Conservation (phyloP, 2,329 filamentous ascomycete genomes). For the Monosporascus sp. region DNA sequence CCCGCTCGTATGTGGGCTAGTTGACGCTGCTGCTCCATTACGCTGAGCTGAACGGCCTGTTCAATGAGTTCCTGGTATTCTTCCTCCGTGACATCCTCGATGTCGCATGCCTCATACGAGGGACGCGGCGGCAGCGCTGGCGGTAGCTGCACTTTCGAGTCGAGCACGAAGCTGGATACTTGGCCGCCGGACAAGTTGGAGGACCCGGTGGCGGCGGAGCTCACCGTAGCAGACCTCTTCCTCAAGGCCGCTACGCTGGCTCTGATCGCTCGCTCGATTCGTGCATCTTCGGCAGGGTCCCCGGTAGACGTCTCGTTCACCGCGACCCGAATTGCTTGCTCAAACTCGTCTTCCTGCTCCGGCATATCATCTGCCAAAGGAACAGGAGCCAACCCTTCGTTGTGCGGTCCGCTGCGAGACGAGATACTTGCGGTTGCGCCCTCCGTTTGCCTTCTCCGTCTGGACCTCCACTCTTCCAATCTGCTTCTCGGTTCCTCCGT, state of each 20-base stretch:
- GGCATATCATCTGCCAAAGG: slow-evolving; percentile 1
- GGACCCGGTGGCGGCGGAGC: slow-evolving; percentile 11
- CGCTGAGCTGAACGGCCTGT: slow-evolving; percentile 49
- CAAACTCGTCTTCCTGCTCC: slow-evolving; percentile 56
- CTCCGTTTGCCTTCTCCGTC: slow-evolving; percentile 31
- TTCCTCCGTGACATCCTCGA: slow-evolving; percentile 46
- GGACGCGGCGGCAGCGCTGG: not conserved
- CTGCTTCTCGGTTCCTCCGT: slow-evolving; percentile 48
- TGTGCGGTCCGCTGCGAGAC: slow-evolving; percentile 9
- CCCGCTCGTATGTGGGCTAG: slow-evolving; percentile 15
- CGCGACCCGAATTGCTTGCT: slow-evolving; percentile 65
- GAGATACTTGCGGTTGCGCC: slow-evolving; percentile 11
- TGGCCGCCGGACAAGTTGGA: slow-evolving; percentile 10
- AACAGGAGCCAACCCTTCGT: slow-evolving; percentile 10
- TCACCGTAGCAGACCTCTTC: slow-evolving; percentile 17
- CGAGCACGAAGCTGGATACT: not conserved
- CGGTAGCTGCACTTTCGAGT: not conserved
- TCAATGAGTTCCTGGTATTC: slow-evolving; percentile 54
- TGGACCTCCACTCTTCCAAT: slow-evolving; percentile 41
- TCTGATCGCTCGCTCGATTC: slow-evolving; percentile 68
- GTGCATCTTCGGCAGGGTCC: slow-evolving; percentile 62
- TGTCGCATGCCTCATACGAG: slow-evolving; percentile 24
- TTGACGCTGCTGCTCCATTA: slow-evolving; percentile 26
- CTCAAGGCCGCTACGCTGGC: slow-evolving; percentile 60
- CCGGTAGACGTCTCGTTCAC: slow-evolving; percentile 67